phyloP scores from a whole-genome alignment of 2,329 filamentous ascomycete genomes.

The Monascus ruber region DNA sequence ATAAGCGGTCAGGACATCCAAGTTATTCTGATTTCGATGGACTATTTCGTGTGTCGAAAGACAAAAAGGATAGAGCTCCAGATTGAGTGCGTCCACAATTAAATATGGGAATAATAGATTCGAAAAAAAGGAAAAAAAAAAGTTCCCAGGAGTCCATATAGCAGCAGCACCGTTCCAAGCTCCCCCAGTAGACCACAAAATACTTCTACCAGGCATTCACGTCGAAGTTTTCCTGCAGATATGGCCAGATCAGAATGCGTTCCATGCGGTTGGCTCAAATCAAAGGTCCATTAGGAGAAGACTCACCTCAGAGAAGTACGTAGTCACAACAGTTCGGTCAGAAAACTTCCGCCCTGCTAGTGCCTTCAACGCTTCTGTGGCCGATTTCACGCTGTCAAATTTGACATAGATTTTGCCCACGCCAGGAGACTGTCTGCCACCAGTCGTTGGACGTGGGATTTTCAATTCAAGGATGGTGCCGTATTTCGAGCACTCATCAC shows the following conservation, averaged over 20 bases:
- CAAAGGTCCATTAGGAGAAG: not conserved
- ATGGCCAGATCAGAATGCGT: constrained; percentile 19
- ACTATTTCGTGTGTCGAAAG: no score
- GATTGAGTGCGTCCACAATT: no score
- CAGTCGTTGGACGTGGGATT: constrained; percentile 75
- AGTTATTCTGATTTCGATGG: no score
- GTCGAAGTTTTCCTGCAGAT: constrained; percentile 75
- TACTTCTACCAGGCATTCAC: constrained; percentile 65
- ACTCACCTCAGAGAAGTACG: constrained; percentile 83
- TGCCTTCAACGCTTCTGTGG: constrained; percentile 75
- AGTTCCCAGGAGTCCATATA: no score
- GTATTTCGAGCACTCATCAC: constrained; percentile 86
- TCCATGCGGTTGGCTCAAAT: not conserved
- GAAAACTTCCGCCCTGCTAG: constrained; percentile 92
- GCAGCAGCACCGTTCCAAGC: no score
- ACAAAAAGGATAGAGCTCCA: no score
- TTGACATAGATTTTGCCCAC: constrained; percentile 98
- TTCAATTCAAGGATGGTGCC: constrained; percentile 80
- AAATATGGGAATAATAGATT: no score
- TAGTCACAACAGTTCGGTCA: constrained; percentile 89
- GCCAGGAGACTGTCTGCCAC: constrained; percentile 70
- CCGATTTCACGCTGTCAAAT: constrained; percentile 65
- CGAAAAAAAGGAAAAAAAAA: no score
- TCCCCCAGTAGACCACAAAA: no score
- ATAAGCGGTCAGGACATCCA: no score